Percentiles rank a stretch among this genome's conserved stretches.
Evolutionary conservation across 2,329 filamentous ascomycete species (phyloP).

Genomic region (Colletotrichum costaricense): DNA sequence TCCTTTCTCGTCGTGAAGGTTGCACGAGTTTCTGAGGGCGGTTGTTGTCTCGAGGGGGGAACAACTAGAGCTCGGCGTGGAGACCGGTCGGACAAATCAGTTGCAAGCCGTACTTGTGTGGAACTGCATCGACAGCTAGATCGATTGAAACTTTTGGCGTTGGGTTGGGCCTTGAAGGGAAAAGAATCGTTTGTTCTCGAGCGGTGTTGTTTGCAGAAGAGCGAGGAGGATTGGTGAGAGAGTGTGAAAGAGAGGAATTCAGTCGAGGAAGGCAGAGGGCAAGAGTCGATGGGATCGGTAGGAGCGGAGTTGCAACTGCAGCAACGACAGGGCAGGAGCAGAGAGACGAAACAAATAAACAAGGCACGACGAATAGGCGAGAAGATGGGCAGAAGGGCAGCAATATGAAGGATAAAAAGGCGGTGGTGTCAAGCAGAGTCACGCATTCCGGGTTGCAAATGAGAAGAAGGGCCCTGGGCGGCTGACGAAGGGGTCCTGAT

Average conservation of each 20-base stretch:
- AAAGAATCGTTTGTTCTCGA: not conserved
- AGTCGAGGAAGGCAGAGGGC: too few relatives aligned
- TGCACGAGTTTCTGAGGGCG: not conserved
- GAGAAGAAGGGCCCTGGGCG: slow-evolving; percentile 14
- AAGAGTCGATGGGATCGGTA: not conserved
- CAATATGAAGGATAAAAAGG: slow-evolving; percentile 13
- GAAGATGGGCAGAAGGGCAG: slow-evolving; percentile 10
- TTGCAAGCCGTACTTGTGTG: not conserved
- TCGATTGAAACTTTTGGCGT: not conserved
- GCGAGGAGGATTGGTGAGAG: not conserved
- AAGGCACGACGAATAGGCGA: slow-evolving; percentile 4
- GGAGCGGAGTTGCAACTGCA: not conserved
- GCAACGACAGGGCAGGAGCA: not conserved
- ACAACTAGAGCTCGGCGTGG: not conserved
- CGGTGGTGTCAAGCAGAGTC: slow-evolving; percentile 20
- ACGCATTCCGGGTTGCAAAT: slow-evolving; percentile 31
- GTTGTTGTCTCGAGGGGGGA: not conserved
- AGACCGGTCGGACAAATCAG: not conserved
- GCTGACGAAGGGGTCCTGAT: slow-evolving; percentile 12
- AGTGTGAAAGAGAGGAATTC: not conserved
- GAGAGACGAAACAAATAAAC: slow-evolving; percentile 8
- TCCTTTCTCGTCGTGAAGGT: not conserved
- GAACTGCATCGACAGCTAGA: not conserved
- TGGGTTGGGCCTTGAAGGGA: not conserved
- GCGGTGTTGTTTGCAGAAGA: not conserved